Conservation (phyloP, 208 protist species). For the Angomonas desouzai region DNA sequence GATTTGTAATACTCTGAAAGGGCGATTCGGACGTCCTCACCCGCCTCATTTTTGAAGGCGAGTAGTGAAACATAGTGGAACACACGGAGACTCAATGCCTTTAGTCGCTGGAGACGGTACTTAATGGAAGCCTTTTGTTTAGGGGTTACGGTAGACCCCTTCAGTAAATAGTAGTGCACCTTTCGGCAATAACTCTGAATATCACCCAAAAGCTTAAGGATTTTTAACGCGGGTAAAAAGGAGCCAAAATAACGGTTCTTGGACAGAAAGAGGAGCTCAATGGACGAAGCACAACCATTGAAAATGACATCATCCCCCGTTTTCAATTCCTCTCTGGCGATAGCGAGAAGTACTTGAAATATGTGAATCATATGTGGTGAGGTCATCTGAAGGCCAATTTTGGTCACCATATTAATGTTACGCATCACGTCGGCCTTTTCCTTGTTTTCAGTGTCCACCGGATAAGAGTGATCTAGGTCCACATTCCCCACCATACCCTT, state of each 20-base stretch:
- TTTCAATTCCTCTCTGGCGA: constrained; percentile 82
- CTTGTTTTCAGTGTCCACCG: constrained; percentile 63
- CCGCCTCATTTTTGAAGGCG: constrained; percentile 86
- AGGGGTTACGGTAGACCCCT: constrained; percentile 35
- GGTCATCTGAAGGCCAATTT: constrained; percentile 60
- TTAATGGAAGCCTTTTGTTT: constrained; percentile 47
- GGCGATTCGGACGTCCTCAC: constrained; percentile 78
- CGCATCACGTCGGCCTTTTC: constrained; percentile 81
- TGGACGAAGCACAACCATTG: constrained; percentile 41
- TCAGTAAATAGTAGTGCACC: constrained; percentile 39
- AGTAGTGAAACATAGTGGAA: constrained; percentile 81
- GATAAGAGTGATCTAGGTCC: constrained; percentile 79
- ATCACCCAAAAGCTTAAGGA: constrained; percentile 83
- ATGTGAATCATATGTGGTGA: constrained; percentile 71
- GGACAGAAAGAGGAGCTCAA: constrained; percentile 72
- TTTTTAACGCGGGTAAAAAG: constrained; percentile 55
- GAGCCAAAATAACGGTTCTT: constrained; percentile 84
- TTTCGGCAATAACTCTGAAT: constrained; percentile 89
- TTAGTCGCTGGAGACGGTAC: constrained; percentile 60
- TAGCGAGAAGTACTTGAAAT: constrained; percentile 82
- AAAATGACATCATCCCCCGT: constrained; percentile 76
- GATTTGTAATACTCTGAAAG: constrained; percentile 86
- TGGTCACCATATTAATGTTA: constrained; percentile 57
- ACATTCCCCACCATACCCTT: constrained; percentile 83
- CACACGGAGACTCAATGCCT: constrained; percentile 56